Percentiles rank a stretch among this genome's conserved stretches.
Conservation (phyloP, 495 filamentous ascomycete genomes). For the Podospora bellae-mahoneyi region DNA sequence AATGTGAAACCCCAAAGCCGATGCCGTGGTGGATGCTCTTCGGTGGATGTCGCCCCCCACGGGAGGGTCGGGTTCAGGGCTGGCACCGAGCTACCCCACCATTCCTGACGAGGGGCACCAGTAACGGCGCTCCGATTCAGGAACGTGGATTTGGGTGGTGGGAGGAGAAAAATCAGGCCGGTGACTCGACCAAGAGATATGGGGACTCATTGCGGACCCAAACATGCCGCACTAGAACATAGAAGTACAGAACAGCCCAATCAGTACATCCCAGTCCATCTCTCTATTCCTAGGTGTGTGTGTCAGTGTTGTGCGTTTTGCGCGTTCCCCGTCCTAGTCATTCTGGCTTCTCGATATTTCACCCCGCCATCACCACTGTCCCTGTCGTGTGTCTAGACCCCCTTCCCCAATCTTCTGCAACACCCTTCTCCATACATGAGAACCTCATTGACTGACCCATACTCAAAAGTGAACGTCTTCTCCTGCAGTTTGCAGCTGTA, state of each 20-base stretch:
- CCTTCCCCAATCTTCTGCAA: background rate
- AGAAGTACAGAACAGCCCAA: background rate
- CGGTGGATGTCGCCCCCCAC: conserved; percentile 1
- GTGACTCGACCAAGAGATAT: conserved; percentile 16
- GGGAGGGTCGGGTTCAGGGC: background rate
- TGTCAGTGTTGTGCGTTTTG: conserved; percentile 2
- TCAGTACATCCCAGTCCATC: background rate
- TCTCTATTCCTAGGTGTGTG: conserved; percentile 1
- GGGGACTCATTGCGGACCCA: background rate
- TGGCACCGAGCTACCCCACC: conserved; percentile 16
- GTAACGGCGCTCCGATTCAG: conserved; percentile 40
- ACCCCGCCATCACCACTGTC: conserved; percentile 14
- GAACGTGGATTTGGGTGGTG: conserved; percentile 38
- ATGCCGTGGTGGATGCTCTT: background rate
- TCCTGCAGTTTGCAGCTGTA: conserved; percentile 11
- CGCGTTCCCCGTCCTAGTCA: background rate
- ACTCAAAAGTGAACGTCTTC: conserved; percentile 12
- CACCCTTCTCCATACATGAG: background rate
- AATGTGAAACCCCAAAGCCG: background rate
- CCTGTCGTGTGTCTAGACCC: conserved; percentile 6
- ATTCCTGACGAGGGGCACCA: conserved; percentile 31
- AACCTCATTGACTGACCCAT: conserved; percentile 7
- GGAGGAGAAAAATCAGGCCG: conserved; percentile 19
- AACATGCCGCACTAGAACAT: background rate
- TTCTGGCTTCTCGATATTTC: background rate